A percentile compares a stretch with the other conserved stretches of the same genome.
Evolutionary conservation across 78 protist species (phyloP).

Genomic region (Planoprotostelium fungivorum): DNA sequence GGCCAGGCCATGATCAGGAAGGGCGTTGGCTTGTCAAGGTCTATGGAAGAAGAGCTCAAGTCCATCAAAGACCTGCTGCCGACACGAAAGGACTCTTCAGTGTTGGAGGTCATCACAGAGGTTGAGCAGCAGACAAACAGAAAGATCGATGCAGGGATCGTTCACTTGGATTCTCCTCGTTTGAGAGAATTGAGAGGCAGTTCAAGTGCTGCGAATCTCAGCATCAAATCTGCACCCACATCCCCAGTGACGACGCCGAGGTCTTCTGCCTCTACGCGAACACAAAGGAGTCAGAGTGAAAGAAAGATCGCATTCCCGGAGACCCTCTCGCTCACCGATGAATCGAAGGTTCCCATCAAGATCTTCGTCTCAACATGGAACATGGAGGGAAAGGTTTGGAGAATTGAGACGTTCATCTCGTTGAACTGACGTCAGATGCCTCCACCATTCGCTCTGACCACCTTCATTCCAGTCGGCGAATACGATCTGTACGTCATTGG

Average conservation of each 20-base stretch:
- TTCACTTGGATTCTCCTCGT: neutral
- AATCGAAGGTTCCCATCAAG: too few relatives aligned
- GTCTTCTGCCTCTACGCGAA: too few relatives aligned
- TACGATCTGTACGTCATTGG: neutral
- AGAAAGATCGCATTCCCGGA: too few relatives aligned
- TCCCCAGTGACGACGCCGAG: too few relatives aligned
- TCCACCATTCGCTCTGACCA: neutral
- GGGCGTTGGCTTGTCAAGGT: neutral
- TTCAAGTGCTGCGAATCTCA: neutral
- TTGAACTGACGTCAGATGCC: neutral
- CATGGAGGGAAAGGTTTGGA: neutral
- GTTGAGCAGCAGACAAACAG: neutral
- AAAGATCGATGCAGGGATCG: neutral
- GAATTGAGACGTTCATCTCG: neutral
- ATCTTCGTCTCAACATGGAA: neutral
- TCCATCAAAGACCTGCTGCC: neutral
- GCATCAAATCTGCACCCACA: neutral
- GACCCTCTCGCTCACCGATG: too few relatives aligned
- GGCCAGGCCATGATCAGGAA: neutral
- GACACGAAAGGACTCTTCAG: neutral
- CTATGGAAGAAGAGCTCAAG: neutral
- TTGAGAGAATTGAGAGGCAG: neutral
- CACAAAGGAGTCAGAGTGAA: too few relatives aligned
- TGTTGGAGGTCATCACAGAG: neutral
- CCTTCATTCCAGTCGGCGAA: neutral